Conservation (phyloP, 2,329 filamentous ascomycete genomes). For the Didymella arachidicola region DNA sequence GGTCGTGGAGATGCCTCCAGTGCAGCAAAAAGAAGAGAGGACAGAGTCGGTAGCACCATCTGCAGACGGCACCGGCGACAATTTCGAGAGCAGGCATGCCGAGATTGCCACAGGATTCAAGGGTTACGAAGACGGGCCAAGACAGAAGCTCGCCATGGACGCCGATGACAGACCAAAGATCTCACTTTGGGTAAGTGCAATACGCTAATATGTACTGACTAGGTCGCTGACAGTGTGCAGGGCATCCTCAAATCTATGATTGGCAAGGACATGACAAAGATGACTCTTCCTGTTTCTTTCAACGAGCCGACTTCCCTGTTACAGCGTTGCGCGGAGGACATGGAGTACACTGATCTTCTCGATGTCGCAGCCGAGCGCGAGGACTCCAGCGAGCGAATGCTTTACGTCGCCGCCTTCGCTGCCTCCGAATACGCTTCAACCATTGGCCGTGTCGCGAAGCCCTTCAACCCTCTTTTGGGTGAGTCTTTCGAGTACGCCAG, state of each 20-base stretch:
- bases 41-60: slow-evolving; percentile 40
- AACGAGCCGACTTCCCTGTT: slow-evolving; percentile 97
- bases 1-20: slow-evolving; percentile 70
- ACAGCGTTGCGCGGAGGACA: slow-evolving; percentile 94
- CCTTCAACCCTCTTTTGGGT: slow-evolving; percentile 94
- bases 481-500: slow-evolving; percentile 97
- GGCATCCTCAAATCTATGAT: slow-evolving; percentile 99
- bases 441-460: slow-evolving; percentile 95
- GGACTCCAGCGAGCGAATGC: slow-evolving; percentile 88
- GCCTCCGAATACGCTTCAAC: slow-evolving; percentile 97
- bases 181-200: slow-evolving; percentile 79
- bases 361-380: slow-evolving; percentile 84
- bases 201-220: not conserved
- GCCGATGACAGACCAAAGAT: slow-evolving; percentile 92
- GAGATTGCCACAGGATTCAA: slow-evolving; percentile 81
- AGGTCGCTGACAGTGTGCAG: slow-evolving; percentile 58
- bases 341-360: slow-evolving; percentile 95
- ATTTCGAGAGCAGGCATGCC: slow-evolving; percentile 59
- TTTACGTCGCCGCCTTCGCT: slow-evolving; percentile 95
- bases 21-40: slow-evolving; percentile 46
- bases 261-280: slow-evolving; percentile 99
- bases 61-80: slow-evolving; percentile 52
- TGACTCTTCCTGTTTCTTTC: slow-evolving; percentile 97
- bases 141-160: slow-evolving; percentile 83
- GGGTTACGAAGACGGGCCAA: slow-evolving; percentile 89